Conservation (phyloP, 768 basidiomycete genomes). For the Xerocomellus chrysenteron region DNA sequence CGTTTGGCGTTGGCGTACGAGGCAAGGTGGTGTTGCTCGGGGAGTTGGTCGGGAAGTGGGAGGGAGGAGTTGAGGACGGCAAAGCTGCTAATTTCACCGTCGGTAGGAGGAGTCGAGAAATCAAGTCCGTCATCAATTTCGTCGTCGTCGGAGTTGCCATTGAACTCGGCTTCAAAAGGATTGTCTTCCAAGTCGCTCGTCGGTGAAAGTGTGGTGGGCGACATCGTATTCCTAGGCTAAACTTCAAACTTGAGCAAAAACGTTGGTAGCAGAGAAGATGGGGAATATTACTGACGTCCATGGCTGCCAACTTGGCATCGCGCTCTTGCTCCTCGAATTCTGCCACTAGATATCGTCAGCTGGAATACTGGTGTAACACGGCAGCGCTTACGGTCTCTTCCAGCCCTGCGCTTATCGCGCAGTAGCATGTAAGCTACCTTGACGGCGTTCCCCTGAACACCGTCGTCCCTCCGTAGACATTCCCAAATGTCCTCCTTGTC, state of each 20-base stretch:
- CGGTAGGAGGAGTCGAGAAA: conserved; percentile 41
- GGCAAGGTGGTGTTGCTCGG: conserved; percentile 69
- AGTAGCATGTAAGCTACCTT: conserved; percentile 96
- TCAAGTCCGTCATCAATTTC: conserved; percentile 57
- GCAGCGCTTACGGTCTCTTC: conserved; percentile 72
- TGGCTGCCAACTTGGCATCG: conserved; percentile 72
- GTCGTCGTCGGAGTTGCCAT: conserved; percentile 42
- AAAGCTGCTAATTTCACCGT: conserved; percentile 57
- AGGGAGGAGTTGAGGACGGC: conserved; percentile 90
- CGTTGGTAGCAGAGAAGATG: neutral
- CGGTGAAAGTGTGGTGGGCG: conserved; percentile 66
- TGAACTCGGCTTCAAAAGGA: conserved; percentile 78
- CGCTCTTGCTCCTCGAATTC: conserved; percentile 84
- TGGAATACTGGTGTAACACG: neutral
- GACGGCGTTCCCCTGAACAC: conserved; percentile 84
- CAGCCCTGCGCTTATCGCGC: conserved; percentile 80
- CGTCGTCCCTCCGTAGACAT: conserved; percentile 79
- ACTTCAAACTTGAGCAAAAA: conserved; percentile 4
- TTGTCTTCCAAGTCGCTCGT: conserved; percentile 67
- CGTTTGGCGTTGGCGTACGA: conserved; percentile 57
- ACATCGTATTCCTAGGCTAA: conserved; percentile 70
- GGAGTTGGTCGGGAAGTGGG: conserved; percentile 62
- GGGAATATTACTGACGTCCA: conserved; percentile 62
- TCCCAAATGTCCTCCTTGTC: conserved; percentile 87
- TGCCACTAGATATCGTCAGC: conserved; percentile 49